Base-by-base conservation (phyloP, 73 alveolate species). In the Tetrahymena malaccensis region DNA sequence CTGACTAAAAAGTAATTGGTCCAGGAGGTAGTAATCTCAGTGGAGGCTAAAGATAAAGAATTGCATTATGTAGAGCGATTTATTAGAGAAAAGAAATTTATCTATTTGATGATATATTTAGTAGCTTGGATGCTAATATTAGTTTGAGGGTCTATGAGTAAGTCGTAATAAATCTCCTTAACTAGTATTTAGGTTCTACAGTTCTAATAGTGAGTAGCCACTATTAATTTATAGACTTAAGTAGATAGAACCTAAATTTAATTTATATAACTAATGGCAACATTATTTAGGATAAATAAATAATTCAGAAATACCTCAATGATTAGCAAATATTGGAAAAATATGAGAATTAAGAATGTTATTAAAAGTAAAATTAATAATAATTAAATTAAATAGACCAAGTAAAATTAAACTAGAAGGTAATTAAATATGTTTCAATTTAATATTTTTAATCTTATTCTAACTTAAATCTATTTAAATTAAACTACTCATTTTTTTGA, bases 41-140 rank as follows among this genome's bases (percentile, higher is more conserved):
- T 83, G 99, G 99, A 35, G 99, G 99, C 25, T 95, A 98, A 85
- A 98, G 97, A 94, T 96, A 98, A 44, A 55, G 99, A 93, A 89
- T 98, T 10, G 84, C 97, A 35, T 50, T 98, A 27, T 98, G 98
- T 16, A 96, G 99, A 96, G 98, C 98, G 21, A 89, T 97, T 35
- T 98, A 98, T 94, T 85, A 95, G 43, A 57, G 55, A 17, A 55
- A 85, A 34, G 97, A 95, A 43, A 96, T 96, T 4, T 96, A 94
- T 55, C n/a, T 96, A 43, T 96, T 96, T 94, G 98, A 96, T 96
- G 98, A 96, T 44, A 44, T 89, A 10, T 94, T 96, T 43, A 94
- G 96, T 94, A 83, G 56, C 84, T 70, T 57, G 34, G 96, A 94
- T 70, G 83, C 84, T 85, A 25, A 83, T n/a, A 95, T 94, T 84